These are phyloP conservation scores for Termitomyces sp. DNA, from an alignment of 768 basidiomycete species.

Conservation along the genomic window DNA sequence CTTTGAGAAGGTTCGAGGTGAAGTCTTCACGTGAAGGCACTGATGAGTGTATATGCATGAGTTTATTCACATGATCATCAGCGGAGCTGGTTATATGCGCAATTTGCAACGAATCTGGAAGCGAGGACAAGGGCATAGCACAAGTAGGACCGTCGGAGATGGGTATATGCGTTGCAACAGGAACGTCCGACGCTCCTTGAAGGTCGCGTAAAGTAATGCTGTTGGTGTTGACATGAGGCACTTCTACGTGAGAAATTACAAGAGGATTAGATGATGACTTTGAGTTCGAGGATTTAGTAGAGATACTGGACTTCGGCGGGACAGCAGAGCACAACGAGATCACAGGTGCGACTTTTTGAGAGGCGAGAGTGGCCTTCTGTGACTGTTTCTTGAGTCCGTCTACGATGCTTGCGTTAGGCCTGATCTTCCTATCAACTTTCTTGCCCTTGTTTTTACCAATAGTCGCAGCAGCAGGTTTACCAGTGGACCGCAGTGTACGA, in stretches of 20 bases:
- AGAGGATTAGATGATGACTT: neutral
- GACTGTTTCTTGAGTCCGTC: slow-evolving; percentile 47
- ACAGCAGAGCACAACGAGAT: neutral
- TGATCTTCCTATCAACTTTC: neutral
- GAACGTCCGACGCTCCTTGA: neutral
- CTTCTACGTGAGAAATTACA: neutral
- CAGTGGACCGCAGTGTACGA: neutral
- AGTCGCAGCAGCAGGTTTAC: neutral
- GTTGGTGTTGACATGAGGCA: neutral
- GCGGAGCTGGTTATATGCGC: neutral
- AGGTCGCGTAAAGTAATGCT: neutral
- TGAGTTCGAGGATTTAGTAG: neutral
- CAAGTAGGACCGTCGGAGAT: neutral
- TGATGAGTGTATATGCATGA: neutral
- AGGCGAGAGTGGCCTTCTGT: slow-evolving; percentile 5
- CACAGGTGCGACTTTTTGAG: neutral
- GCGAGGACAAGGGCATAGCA: neutral
- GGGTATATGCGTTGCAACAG: neutral
- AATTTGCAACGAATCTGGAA: neutral
- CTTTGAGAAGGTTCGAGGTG: neutral
- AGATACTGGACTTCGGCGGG: neutral
- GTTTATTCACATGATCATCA: neutral
- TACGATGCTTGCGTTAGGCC: slow-evolving; percentile 27
- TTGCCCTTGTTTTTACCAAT: neutral
- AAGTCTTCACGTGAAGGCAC: neutral